These are phyloP conservation scores for Trypanosoma vivax DNA, from an alignment of 208 protist genomes.

Conservation along the genomic window DNA sequence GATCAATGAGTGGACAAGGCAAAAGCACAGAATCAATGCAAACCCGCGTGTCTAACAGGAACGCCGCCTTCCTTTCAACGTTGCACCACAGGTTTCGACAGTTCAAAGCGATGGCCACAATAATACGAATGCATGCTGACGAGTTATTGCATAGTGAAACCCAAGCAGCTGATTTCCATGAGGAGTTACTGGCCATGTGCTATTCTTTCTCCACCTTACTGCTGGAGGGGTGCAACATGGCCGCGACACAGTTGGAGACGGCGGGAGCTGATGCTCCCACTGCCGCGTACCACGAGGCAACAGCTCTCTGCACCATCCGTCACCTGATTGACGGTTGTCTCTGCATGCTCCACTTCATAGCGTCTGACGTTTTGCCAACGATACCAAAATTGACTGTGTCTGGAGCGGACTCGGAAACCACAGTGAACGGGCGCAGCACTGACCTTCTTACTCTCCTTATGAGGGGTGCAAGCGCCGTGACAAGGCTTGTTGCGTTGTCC, in stretches of 20 bases:
- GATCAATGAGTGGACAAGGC: neutral
- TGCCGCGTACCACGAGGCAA: neutral
- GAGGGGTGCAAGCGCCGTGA: neutral
- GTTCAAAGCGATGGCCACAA: neutral
- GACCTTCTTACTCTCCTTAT: neutral
- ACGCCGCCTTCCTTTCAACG: neutral
- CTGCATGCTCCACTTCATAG: slow-evolving; percentile 13
- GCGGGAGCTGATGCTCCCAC: no score
- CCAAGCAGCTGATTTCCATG: slow-evolving; percentile 1
- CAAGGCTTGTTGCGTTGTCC: neutral
- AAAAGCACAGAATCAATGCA: neutral
- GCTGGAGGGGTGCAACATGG: no score
- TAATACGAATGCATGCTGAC: slow-evolving; percentile 3
- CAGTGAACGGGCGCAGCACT: neutral
- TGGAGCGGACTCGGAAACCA: no score
- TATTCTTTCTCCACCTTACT: no score
- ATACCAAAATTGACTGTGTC: neutral
- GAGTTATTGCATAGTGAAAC: neutral
- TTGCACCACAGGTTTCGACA: slow-evolving; percentile 10
- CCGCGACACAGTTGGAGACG: no score
- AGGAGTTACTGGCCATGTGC: slow-evolving; percentile 1
- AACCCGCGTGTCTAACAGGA: neutral
- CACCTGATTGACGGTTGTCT: slow-evolving; percentile 13
- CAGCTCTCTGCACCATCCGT: neutral
- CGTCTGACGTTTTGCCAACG: slow-evolving; percentile 10